Evolutionary conservation across 352 stramenopile species (phyloP).

Genomic region (Plasmopara viticola): DNA sequence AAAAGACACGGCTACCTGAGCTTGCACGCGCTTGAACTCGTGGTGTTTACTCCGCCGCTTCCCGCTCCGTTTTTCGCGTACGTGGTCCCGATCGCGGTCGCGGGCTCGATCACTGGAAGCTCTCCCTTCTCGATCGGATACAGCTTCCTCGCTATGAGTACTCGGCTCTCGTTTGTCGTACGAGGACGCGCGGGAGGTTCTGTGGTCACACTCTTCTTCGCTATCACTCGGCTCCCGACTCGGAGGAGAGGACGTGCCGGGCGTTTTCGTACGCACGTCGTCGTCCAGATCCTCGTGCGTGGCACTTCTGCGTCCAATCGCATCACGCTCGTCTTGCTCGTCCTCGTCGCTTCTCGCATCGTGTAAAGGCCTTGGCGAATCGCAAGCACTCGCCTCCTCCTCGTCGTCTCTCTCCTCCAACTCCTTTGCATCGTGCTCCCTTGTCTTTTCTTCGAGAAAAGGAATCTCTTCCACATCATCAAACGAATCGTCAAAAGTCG

Average conservation of each 20-base stretch:
- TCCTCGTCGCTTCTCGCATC: constrained; percentile 24
- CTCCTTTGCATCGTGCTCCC: constrained; percentile 22
- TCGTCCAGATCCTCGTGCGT: constrained; percentile 50
- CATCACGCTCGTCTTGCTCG: constrained; percentile 18
- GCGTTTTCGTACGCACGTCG: constrained; percentile 51
- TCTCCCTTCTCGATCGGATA: too few species aligned
- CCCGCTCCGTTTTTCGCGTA: constrained; percentile 49
- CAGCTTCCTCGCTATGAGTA: too few species aligned
- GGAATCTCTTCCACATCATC: constrained; percentile 79
- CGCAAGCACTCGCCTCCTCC: constrained; percentile 10
- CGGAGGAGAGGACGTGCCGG: constrained; percentile 20
- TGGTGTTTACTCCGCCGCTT: constrained; percentile 52
- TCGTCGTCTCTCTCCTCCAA: constrained; percentile 38
- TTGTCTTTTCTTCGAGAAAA: constrained; percentile 59
- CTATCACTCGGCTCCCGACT: constrained; percentile 21
- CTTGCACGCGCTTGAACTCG: constrained; percentile 61
- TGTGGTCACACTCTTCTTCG: constrained; percentile 6
- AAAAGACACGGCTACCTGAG: constrained; percentile 25
- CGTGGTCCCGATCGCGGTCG: constrained; percentile 23
- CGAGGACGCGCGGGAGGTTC: constrained; percentile 17
- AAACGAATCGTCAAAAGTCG: constrained; percentile 49
- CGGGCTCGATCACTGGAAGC: too few species aligned
- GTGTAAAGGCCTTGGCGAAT: background rate
- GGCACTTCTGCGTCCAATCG: constrained; percentile 15
- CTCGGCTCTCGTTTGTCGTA: constrained; percentile 8